phyloP scores from a whole-genome alignment of 2,329 filamentous ascomycete genomes.

The Colletotrichum noveboracense region DNA sequence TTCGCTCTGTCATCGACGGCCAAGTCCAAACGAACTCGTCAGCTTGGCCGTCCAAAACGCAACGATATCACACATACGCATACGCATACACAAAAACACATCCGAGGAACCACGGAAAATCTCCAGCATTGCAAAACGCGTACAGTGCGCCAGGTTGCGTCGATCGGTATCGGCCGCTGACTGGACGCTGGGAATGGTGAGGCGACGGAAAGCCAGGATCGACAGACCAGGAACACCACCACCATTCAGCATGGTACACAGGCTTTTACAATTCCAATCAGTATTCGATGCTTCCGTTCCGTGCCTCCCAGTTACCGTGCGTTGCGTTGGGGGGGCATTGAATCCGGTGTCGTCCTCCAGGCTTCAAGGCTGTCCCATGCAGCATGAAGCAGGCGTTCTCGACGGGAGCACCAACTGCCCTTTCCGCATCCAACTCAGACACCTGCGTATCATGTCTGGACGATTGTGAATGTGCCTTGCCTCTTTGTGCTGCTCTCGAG shows the following conservation, averaged over 20 bases:
- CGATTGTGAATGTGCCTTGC: not conserved
- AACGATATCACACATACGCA: not conserved
- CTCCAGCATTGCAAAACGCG: not conserved
- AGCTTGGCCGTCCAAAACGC: not conserved
- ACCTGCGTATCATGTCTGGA: conserved; percentile 1
- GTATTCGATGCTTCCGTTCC: not conserved
- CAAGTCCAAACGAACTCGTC: not conserved
- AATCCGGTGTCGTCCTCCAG: not conserved
- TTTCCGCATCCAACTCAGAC: not conserved
- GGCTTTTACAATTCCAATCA: not conserved
- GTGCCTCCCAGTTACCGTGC: not conserved
- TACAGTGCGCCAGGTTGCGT: not conserved
- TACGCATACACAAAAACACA: not conserved
- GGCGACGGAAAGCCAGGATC: not conserved
- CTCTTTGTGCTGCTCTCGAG: not conserved
- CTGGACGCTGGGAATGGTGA: not conserved
- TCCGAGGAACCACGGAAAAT: not conserved
- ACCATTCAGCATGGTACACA: not conserved
- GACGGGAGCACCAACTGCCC: not conserved
- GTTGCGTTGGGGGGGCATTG: not conserved
- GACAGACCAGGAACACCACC: not conserved
- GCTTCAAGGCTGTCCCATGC: conserved; percentile 9
- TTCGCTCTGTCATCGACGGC: not conserved
- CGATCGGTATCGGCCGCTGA: not conserved
- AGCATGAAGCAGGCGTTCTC: conserved; percentile 11